These are phyloP conservation scores for Elsinoe arachidis DNA, from an alignment of 2,329 filamentous ascomycete species.

Conservation along the genomic window DNA sequence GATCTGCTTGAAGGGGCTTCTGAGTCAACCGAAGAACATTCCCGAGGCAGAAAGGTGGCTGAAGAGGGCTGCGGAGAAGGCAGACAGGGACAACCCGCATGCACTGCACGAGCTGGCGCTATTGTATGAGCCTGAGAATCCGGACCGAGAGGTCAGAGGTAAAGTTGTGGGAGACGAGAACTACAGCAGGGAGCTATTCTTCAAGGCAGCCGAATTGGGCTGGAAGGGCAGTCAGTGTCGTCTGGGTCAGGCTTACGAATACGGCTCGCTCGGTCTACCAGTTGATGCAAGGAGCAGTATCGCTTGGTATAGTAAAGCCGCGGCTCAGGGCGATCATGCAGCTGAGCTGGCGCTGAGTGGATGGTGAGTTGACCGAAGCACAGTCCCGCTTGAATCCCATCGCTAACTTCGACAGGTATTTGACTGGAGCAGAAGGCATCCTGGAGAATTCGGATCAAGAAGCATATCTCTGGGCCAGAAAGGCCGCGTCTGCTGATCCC, in stretches of 20 bases:
- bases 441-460: constrained; percentile 89
- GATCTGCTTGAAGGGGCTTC: constrained; percentile 83
- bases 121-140: constrained; percentile 56
- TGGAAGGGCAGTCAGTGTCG: constrained; percentile 95
- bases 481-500: constrained; percentile 73
- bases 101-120: constrained; percentile 78
- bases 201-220: constrained; percentile 74
- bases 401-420: constrained; percentile 59
- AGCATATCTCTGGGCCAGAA: constrained; percentile 93
- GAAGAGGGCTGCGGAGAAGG: constrained; percentile 81
- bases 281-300: constrained; percentile 81
- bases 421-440: constrained; percentile 82
- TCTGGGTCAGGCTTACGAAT: constrained; percentile 81
- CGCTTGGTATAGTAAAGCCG: constrained; percentile 86
- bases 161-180: constrained; percentile 70
- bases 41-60: constrained; percentile 86
- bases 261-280: constrained; percentile 71
- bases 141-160: constrained; percentile 48
- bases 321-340: constrained; percentile 88
- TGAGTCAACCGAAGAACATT: constrained; percentile 77
- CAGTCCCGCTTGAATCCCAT: not conserved
- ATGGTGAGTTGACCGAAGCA: constrained; percentile 23
- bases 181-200: constrained; percentile 74
- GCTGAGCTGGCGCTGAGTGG: constrained; percentile 56
- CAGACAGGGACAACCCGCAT: constrained; percentile 85